Conservation (phyloP, 2,329 filamentous ascomycete species). For the Alternaria conjuncta region DNA sequence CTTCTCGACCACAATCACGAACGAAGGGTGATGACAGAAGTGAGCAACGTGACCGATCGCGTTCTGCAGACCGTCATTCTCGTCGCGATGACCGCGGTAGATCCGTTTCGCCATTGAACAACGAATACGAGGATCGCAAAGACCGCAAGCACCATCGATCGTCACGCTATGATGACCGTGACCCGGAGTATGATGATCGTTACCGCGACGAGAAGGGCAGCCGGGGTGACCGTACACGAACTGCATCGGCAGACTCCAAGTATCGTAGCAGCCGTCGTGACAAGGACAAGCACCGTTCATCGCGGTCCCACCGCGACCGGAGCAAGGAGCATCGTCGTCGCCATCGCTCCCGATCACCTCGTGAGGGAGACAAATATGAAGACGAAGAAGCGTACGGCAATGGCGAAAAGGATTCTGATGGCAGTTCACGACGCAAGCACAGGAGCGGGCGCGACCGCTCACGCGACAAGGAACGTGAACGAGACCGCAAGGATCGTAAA, state of each 20-base stretch:
- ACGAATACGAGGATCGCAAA: constrained; percentile 46
- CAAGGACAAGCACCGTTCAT: constrained; percentile 52
- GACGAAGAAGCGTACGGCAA: constrained; percentile 40
- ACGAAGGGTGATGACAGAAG: constrained; percentile 30
- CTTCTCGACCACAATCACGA: constrained; percentile 50
- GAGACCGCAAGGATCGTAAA: constrained; percentile 49
- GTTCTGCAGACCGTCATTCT: constrained; percentile 53
- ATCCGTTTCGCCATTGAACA: constrained; percentile 55
- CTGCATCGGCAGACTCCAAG: constrained; percentile 66
- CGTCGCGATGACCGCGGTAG: constrained; percentile 58
- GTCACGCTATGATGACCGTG: constrained; percentile 48
- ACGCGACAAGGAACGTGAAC: constrained; percentile 42
- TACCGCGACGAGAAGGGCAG: constrained; percentile 58
- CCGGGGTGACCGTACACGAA: constrained; percentile 64
- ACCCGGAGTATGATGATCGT: constrained; percentile 46
- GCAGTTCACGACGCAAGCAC: constrained; percentile 45
- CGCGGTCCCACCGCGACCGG: constrained; percentile 55
- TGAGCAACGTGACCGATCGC: constrained; percentile 28
- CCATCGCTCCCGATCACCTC: constrained; percentile 52
- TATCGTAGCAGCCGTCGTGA: constrained; percentile 65
- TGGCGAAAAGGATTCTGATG: constrained; percentile 35
- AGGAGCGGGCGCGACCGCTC: constrained; percentile 39
- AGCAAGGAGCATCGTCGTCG: constrained; percentile 54
- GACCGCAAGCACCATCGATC: constrained; percentile 58
- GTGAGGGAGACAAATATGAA: constrained; percentile 35